A percentile compares a stretch with the other conserved stretches of the same genome.
These are phyloP conservation scores for Penicillium sp. DNA, from an alignment of 2,329 filamentous ascomycete genomes.

Conservation along the genomic window DNA sequence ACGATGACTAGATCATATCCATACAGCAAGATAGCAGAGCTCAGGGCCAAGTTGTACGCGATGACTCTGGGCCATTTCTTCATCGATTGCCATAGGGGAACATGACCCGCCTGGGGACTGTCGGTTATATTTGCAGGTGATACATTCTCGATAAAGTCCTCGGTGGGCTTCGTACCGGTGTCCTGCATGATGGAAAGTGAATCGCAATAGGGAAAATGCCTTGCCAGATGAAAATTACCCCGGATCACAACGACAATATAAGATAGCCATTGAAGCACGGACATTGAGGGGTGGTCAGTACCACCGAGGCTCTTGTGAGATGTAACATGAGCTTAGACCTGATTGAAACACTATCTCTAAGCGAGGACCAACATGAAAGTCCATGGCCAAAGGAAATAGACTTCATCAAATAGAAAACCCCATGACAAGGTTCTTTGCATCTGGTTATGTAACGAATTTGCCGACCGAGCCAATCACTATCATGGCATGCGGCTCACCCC, in stretches of 20 bases:
- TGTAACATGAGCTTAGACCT: conserved; percentile 15
- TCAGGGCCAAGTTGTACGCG: conserved; percentile 27
- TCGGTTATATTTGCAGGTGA: neutral
- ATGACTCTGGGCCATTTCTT: conserved; percentile 26
- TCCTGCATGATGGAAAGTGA: neutral
- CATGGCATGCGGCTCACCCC: conserved; percentile 2
- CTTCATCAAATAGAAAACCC: conserved; percentile 9
- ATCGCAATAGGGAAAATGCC: neutral
- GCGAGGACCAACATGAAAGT: conserved; percentile 11
- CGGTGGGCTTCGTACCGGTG: neutral
- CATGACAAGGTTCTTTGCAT: neutral
- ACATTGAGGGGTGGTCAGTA: conserved; percentile 5
- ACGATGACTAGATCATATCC: conserved; percentile 40
- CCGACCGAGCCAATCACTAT: conserved; percentile 18
- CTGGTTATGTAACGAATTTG: neutral
- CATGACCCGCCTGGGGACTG: conserved; percentile 1
- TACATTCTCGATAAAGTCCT: conserved; percentile 16
- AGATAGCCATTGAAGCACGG: neutral
- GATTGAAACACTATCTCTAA: conserved; percentile 12
- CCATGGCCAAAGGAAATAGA: conserved; percentile 2
- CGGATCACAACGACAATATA: neutral
- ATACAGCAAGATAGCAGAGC: conserved; percentile 34
- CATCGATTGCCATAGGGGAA: conserved; percentile 26
- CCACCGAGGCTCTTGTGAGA: conserved; percentile 12
- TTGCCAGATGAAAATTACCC: neutral